Evolutionary conservation across 2,329 filamentous ascomycete species (phyloP).

Genomic region (Epichloe amarillans): DNA sequence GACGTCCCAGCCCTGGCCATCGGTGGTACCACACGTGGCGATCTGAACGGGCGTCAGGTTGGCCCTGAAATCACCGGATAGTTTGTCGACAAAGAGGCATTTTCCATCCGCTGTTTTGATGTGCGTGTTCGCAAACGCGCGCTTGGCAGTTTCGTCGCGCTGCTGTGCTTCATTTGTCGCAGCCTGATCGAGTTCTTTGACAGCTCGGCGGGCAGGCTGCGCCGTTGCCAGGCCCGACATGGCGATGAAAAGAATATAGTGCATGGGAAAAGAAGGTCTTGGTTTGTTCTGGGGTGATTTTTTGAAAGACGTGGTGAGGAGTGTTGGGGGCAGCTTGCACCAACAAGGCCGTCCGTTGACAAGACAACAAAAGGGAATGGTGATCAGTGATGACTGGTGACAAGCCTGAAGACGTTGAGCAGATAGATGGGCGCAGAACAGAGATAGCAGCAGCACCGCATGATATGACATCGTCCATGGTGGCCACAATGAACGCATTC

Average conservation of each 20-base stretch:
- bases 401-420: no score
- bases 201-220: slow-evolving; percentile 9
- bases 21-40: slow-evolving; percentile 27
- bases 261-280: not conserved
- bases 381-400: not conserved
- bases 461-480: not conserved
- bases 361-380: not conserved
- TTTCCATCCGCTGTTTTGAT: slow-evolving; percentile 31
- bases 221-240: not conserved
- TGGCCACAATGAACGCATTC: no score
- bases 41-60: slow-evolving; percentile 34
- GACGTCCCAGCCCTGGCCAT: slow-evolving; percentile 33
- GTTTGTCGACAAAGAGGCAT: slow-evolving; percentile 32
- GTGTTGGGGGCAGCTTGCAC: not conserved
- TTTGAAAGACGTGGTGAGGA: not conserved
- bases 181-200: slow-evolving; percentile 27
- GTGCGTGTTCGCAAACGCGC: slow-evolving; percentile 29
- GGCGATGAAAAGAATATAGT: not conserved
- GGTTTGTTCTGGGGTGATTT: not conserved
- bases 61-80: slow-evolving; percentile 34
- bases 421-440: no score
- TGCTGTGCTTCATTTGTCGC: slow-evolving; percentile 32
- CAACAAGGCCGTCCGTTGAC: not conserved
- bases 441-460: not conserved
- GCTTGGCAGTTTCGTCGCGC: slow-evolving; percentile 29